phyloP scores from a whole-genome alignment of 2,329 filamentous ascomycete genomes.

The Calycina marina region DNA sequence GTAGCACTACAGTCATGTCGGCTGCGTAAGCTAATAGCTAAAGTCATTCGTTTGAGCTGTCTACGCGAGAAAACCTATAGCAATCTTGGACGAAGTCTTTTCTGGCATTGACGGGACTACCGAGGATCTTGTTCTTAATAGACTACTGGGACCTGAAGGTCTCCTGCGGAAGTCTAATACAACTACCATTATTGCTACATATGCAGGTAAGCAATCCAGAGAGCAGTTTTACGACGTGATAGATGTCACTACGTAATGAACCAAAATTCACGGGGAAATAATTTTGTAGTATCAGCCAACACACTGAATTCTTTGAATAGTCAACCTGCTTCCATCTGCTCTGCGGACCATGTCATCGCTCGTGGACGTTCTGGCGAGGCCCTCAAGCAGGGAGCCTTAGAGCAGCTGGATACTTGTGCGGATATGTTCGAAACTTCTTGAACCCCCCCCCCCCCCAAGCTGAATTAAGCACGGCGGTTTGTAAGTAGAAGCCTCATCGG shows the following conservation, averaged over 20 bases:
- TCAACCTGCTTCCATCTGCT: constrained; percentile 23
- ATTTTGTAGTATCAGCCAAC: no score
- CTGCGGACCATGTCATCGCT: constrained; percentile 27
- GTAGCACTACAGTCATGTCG: no score
- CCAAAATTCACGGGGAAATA: no score
- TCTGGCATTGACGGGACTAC: constrained; percentile 19
- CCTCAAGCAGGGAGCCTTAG: constrained; percentile 25
- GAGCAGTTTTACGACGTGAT: no score
- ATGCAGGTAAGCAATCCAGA: constrained; percentile 9
- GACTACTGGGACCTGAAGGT: constrained; percentile 10
- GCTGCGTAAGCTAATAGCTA: constrained; percentile 16
- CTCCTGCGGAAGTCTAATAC: constrained; percentile 17
- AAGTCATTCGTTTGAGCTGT: constrained; percentile 44
- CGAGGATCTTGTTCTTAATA: constrained; percentile 14
- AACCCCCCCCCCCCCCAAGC: no score
- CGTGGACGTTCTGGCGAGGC: constrained; percentile 22
- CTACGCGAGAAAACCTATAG: constrained; percentile 22
- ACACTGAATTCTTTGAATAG: no score
- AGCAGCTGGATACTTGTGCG: constrained; percentile 17
- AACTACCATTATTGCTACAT: constrained; percentile 26
- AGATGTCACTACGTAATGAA: no score
- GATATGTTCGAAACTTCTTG: constrained; percentile 13
- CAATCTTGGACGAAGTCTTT: constrained; percentile 20
- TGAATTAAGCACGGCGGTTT: constrained; percentile 7
- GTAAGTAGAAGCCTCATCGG: constrained; percentile 25